Conservation (phyloP, 108 stramenopile genomes). For the Seminavis robusta region DNA sequence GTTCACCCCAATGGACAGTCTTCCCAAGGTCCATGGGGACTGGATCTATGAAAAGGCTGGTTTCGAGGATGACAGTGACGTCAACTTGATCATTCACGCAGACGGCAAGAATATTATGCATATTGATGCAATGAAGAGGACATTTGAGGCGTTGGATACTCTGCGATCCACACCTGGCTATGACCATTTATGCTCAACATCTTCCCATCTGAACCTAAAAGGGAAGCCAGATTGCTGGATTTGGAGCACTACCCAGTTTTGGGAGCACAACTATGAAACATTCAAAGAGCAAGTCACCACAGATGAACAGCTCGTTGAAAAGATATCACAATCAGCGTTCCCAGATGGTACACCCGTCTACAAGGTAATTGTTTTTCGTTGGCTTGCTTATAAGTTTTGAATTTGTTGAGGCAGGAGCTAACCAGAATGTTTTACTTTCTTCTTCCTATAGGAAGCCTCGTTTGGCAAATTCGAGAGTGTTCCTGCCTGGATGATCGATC, state of each 20-base stretch:
- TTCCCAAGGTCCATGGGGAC: too few species aligned
- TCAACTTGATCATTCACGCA: background rate
- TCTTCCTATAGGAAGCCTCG: background rate
- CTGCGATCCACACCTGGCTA: background rate
- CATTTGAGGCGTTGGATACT: slow-evolving; percentile 4
- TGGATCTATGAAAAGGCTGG: slow-evolving; percentile 4
- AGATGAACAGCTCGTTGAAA: background rate
- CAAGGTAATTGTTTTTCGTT: background rate
- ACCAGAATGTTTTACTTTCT: too few species aligned
- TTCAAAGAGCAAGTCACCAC: background rate
- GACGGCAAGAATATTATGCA: slow-evolving; percentile 1
- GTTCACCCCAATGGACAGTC: too few species aligned
- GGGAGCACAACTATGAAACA: background rate
- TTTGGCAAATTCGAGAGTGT: background rate
- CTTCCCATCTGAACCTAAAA: too few species aligned
- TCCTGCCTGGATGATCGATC: too few species aligned
- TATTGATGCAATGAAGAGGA: background rate
- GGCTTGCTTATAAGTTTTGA: too few species aligned
- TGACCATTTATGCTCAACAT: slow-evolving; percentile 3
- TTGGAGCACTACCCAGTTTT: background rate
- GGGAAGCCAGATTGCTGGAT: background rate
- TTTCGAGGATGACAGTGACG: background rate
- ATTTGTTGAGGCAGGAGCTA: too few species aligned
- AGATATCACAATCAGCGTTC: background rate
- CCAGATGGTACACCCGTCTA: background rate